Conservation (phyloP, 192 early-diverging fungal species). For the Podila epicladia region DNA sequence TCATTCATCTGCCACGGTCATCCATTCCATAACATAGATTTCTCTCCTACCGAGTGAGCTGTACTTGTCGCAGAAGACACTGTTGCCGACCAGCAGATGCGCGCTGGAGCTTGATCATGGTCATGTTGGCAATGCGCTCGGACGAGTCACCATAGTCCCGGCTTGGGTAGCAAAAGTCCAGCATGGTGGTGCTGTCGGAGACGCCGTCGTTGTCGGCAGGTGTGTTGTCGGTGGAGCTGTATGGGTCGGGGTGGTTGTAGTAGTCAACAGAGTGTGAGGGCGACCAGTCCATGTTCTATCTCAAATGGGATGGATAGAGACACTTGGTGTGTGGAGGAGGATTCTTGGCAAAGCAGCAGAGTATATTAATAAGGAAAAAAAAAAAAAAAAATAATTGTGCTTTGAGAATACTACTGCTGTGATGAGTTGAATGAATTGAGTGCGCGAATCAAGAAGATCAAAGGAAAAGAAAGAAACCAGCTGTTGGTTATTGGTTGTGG, state of each 20-base stretch:
- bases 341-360: not conserved
- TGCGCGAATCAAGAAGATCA: too few species aligned
- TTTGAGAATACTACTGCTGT: too few species aligned
- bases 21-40: not conserved
- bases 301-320: too few species aligned
- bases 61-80: conserved; percentile 20
- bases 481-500: too few species aligned
- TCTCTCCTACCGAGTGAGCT: conserved; percentile 29
- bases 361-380: not conserved
- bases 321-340: not conserved
- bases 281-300: conserved; percentile 18
- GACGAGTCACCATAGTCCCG: conserved; percentile 18
- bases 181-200: not conserved
- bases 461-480: too few species aligned
- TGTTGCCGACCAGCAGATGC: conserved; percentile 23
- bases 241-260: not conserved
- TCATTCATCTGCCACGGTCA: too few species aligned
- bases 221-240: not conserved
- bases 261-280: conserved; percentile 13
- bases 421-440: too few species aligned
- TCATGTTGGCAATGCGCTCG: conserved; percentile 27
- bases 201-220: not conserved
- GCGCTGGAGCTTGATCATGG: conserved; percentile 29
- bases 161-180: conserved; percentile 1
- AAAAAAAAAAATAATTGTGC: too few species aligned